Percentiles rank a stretch among this genome's conserved stretches.
These are phyloP conservation scores for Phialophora macrospora DNA, from an alignment of 2,329 filamentous ascomycete genomes.

Conservation along the genomic window DNA sequence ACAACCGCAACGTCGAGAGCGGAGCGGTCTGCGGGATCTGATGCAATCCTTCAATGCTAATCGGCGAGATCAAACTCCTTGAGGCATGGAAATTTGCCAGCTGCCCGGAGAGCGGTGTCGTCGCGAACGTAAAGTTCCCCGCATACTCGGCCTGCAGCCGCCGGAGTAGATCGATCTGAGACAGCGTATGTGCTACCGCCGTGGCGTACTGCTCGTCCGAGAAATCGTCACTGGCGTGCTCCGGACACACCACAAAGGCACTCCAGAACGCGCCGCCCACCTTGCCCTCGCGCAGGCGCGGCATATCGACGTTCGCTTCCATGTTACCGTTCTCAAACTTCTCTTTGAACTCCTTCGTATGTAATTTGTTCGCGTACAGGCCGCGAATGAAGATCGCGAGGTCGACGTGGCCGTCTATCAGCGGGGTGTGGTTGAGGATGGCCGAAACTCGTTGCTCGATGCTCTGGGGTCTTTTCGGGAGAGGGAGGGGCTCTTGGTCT, in stretches of 20 bases:
- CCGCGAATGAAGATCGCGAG: slow-evolving; percentile 74
- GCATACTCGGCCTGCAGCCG: slow-evolving; percentile 69
- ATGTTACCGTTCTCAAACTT: slow-evolving; percentile 74
- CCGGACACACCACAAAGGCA: slow-evolving; percentile 78
- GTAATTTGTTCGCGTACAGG: slow-evolving; percentile 76
- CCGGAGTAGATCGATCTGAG: slow-evolving; percentile 75
- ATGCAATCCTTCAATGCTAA: slow-evolving; percentile 86
- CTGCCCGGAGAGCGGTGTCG: slow-evolving; percentile 63
- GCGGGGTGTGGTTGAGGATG: slow-evolving; percentile 54
- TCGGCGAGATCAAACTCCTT: slow-evolving; percentile 73
- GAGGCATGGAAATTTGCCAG: slow-evolving; percentile 62
- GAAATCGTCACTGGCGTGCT: slow-evolving; percentile 59
- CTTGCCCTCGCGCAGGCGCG: slow-evolving; percentile 70
- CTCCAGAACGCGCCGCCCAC: slow-evolving; percentile 93
- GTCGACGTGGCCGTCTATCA: slow-evolving; percentile 85
- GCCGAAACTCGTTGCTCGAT: slow-evolving; percentile 49
- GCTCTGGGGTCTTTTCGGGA: slow-evolving; percentile 26
- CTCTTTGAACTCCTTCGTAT: slow-evolving; percentile 72
- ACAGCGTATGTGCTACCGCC: slow-evolving; percentile 70
- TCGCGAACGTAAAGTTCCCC: slow-evolving; percentile 62
- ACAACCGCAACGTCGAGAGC: slow-evolving; percentile 73
- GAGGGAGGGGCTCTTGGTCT: slow-evolving; percentile 20
- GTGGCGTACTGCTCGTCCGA: slow-evolving; percentile 40
- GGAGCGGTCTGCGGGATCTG: slow-evolving; percentile 81
- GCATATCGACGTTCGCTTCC: slow-evolving; percentile 75